Evolutionary conservation across 768 basidiomycete genomes (phyloP).

Genomic region (Pulveroboletus frians): DNA sequence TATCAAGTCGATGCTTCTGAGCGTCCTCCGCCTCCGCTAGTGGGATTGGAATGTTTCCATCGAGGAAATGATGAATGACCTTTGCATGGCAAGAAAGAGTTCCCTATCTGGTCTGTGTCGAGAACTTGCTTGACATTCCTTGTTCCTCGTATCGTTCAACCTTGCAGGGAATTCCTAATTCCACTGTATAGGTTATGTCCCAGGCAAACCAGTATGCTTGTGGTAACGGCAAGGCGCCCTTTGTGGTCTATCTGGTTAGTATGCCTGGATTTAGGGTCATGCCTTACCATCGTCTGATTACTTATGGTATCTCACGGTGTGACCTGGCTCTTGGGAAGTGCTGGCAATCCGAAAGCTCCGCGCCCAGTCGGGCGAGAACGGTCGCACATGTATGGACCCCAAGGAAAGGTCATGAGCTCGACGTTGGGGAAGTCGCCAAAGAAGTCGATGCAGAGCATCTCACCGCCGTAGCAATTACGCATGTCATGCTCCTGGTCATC

Average conservation of each 20-base stretch:
- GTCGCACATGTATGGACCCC: constrained; percentile 25
- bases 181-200: constrained; percentile 47
- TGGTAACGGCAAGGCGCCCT: constrained; percentile 44
- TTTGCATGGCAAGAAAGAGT: constrained; percentile 42
- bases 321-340: constrained; percentile 37
- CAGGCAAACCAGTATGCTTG: constrained; percentile 48
- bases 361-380: constrained; percentile 32
- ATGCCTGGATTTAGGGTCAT: not conserved
- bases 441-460: constrained; percentile 36
- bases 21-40: constrained; percentile 49
- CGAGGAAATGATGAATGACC: constrained; percentile 42
- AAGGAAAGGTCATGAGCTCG: constrained; percentile 29
- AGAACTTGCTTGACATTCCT: not conserved
- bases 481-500: constrained; percentile 41
- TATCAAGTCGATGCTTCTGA: constrained; percentile 39
- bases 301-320: not conserved
- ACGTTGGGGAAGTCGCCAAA: constrained; percentile 38
- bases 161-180: constrained; percentile 35
- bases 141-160: not conserved
- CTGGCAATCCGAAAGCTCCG: constrained; percentile 27
- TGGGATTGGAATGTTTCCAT: constrained; percentile 43
- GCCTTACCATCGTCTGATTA: not conserved
- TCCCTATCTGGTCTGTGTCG: constrained; percentile 33
- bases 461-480: constrained; percentile 39
- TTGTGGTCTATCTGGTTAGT: constrained; percentile 48